phyloP scores from a whole-genome alignment of 176 grass and related monocot species.

The Aegilops umbellulata region DNA sequence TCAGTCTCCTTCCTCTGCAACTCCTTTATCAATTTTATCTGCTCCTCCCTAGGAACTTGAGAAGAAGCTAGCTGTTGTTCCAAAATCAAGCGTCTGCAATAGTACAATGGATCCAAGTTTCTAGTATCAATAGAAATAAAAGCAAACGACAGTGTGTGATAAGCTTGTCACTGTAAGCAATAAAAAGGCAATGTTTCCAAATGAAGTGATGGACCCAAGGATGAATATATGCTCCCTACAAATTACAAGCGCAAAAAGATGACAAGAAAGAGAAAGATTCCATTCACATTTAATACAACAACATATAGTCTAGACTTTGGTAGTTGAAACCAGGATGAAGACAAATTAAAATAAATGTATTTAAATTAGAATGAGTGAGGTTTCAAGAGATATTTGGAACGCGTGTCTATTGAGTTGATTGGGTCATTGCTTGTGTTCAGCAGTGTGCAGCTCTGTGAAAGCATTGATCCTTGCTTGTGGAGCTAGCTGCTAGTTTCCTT shows the following conservation, averaged over 20 bases:
- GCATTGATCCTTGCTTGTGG: not conserved
- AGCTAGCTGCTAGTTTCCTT: not conserved
- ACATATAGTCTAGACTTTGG: not conserved
- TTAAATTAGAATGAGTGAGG: not conserved
- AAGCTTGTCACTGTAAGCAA: not conserved
- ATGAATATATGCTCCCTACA: not conserved
- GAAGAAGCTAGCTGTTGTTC: constrained; percentile 62
- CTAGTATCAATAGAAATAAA: not conserved
- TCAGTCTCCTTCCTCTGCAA: constrained; percentile 79
- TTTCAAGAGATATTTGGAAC: not conserved
- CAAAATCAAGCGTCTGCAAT: constrained; percentile 54
- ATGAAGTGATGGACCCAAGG: not conserved
- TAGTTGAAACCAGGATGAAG: not conserved
- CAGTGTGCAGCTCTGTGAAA: not conserved
- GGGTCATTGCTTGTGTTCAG: not conserved
- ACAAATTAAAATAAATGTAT: not conserved
- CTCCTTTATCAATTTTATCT: constrained; percentile 62
- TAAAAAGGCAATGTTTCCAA: constrained; percentile 3
- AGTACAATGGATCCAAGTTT: not conserved
- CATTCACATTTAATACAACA: not conserved
- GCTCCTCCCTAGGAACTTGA: constrained; percentile 57
- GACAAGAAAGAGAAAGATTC: not conserved
- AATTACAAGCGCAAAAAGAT: not conserved
- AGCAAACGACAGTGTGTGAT: not conserved
- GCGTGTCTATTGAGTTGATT: not conserved